phyloP scores from a whole-genome alignment of 805 yeast species.

The Cyberlindnera euphorbiae region DNA sequence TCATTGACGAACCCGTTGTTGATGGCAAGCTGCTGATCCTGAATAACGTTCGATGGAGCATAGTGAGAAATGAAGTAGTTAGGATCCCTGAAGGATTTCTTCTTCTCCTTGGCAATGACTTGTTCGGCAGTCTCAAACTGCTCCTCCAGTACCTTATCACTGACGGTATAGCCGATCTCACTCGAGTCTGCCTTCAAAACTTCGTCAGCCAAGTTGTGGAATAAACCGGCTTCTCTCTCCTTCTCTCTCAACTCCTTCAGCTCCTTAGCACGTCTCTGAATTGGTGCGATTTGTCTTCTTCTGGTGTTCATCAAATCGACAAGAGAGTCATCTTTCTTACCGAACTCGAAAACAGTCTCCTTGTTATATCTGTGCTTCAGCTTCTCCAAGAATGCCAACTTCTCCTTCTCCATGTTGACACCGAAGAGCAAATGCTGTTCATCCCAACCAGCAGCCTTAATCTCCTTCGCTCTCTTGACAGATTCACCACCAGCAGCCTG shows the following conservation, averaged over 20 bases:
- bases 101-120: conserved; percentile 24
- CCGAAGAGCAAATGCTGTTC: conserved; percentile 80
- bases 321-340: conserved; percentile 60
- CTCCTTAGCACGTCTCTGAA: conserved; percentile 75
- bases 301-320: conserved; percentile 82
- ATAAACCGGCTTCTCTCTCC: conserved; percentile 71
- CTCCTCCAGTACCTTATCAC: conserved; percentile 33
- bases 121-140: conserved; percentile 39
- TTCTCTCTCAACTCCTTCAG: conserved; percentile 60
- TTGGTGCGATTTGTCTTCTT: conserved; percentile 83
- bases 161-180: conserved; percentile 45
- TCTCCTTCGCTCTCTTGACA: conserved; percentile 78
- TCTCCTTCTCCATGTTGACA: conserved; percentile 66
- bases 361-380: conserved; percentile 64
- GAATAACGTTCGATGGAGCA: conserved; percentile 75
- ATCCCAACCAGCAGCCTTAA: conserved; percentile 79
- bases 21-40: conserved; percentile 69
- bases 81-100: conserved; percentile 66
- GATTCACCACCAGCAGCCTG: conserved; percentile 83
- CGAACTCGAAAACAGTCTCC: conserved; percentile 93
- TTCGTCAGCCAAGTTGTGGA: conserved; percentile 72
- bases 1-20: conserved; percentile 69
- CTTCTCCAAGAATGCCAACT: conserved; percentile 64
- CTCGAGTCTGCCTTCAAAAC: conserved; percentile 47
- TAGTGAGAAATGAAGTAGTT: conserved; percentile 80